Base-by-base conservation (phyloP, 2,329 filamentous ascomycete genomes). In the Penicillium sp. region DNA sequence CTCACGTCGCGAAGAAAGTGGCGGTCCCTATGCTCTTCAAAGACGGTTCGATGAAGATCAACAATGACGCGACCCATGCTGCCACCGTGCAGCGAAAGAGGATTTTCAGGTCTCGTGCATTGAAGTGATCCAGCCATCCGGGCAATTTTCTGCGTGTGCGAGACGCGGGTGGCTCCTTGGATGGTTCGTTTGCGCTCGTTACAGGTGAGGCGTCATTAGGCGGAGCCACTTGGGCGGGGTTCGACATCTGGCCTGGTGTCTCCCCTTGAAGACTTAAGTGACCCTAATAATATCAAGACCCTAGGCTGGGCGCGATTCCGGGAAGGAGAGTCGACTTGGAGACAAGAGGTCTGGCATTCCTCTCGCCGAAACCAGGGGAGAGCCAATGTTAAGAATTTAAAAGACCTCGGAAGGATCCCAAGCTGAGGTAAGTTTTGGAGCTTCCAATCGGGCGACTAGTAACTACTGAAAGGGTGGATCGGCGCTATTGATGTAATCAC, bases 21-120 rank as follows among this genome's bases (percentile, higher is more conserved):
- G 81, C 75, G 6, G 74, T 69, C 35, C 81, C 81, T 16, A 83
- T 71, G 19, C 63, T 69, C 0, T 64, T 56, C 36, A 83, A 72
- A 0, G 73, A 66, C 1, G 81, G 81, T 7, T 70, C 60, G 64
- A 83, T 81, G 60, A 83, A 75, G n/a, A 82, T 75, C 56, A 83
- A 71, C 11, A 83, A 62, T 4, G 73, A 74, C 4, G 76, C 73
- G 3, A 78, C 73, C 81, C 81, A 83, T 19, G 72, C 73, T 1
- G 81, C 81, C 1, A 76, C 66, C 60, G 73, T 78, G 65, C 81
- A 83, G 59, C 81, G 79, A 39, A 82, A 73, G 4, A 81, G 66
- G 31, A 75, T 72, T 59, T 82, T 82, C 52, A 83, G 66, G 51
- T 83, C 81, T 47, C 74, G 73, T 1, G 60, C 60, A 59, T 82